Conservation (phyloP, 2,329 filamentous ascomycete species). For the Alternaria sp. region DNA sequence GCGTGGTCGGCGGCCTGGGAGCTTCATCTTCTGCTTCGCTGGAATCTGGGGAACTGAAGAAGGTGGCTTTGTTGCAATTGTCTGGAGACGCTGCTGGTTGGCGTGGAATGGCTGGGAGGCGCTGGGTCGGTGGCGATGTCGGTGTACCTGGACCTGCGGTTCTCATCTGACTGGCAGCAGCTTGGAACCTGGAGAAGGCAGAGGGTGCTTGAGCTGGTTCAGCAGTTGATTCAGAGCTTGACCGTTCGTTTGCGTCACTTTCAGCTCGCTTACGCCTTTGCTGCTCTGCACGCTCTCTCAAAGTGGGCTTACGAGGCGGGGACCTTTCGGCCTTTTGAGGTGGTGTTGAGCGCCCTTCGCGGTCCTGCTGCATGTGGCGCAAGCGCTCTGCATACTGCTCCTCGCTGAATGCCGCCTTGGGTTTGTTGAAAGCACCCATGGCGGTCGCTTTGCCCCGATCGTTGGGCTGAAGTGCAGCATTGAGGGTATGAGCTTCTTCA, state of each 20-base stretch:
- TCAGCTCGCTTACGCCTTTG: constrained; percentile 43
- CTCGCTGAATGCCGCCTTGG: constrained; percentile 79
- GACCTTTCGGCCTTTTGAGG: constrained; percentile 26
- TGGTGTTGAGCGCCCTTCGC: constrained; percentile 59
- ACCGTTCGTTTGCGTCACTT: constrained; percentile 26
- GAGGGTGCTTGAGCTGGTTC: constrained; percentile 40
- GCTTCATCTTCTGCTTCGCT: constrained; percentile 43
- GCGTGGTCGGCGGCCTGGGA: constrained; percentile 16
- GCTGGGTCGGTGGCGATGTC: constrained; percentile 14
- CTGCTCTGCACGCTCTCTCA: constrained; percentile 46
- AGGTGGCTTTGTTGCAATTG: constrained; percentile 29
- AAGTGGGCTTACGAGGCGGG: constrained; percentile 32
- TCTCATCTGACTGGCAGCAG: constrained; percentile 54
- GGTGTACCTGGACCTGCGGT: constrained; percentile 30
- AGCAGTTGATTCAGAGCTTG: constrained; percentile 38
- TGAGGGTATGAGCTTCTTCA: constrained; percentile 69
- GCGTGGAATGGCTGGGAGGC: constrained; percentile 9
- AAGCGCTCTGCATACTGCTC: constrained; percentile 83
- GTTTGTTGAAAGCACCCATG: constrained; percentile 74
- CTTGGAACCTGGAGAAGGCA: constrained; percentile 56
- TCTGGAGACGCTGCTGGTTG: constrained; percentile 22
- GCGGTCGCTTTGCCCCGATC: constrained; percentile 85
- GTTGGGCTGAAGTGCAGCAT: constrained; percentile 70
- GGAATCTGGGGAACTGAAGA: constrained; percentile 39
- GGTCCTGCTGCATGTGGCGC: constrained; percentile 77